phyloP scores from a whole-genome alignment of 129 eudicot genomes.

The Solidago caesia region DNA sequence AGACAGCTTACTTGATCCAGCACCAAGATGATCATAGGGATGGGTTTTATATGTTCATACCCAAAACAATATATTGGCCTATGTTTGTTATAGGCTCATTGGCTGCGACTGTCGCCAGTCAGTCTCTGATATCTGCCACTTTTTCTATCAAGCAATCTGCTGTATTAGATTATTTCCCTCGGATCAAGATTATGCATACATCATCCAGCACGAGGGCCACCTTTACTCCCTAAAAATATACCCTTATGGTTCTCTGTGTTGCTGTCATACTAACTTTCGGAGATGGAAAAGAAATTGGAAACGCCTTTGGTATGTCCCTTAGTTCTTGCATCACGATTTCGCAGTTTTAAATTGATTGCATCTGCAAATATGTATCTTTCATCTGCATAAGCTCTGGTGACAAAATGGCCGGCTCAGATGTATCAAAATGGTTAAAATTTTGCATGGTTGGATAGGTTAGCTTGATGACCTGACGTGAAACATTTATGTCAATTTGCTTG shows the following conservation, averaged over 20 bases:
- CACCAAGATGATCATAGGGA: conserved; percentile 53
- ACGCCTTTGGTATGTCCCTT: conserved; percentile 55
- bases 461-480: too few species aligned
- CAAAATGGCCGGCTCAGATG: too few species aligned
- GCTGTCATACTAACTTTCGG: conserved; percentile 60
- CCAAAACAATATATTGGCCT: conserved; percentile 60
- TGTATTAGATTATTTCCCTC: conserved; percentile 68
- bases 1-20: conserved; percentile 68
- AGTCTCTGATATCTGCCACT: conserved; percentile 75
- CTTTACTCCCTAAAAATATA: conserved; percentile 66
- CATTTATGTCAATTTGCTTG: too few species aligned
- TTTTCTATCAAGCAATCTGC: conserved; percentile 71
- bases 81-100: conserved; percentile 55
- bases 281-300: conserved; percentile 58
- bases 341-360: neutral
- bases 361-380: neutral
- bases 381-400: too few species aligned
- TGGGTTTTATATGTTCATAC: conserved; percentile 67
- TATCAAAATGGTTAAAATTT: too few species aligned
- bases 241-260: conserved; percentile 67
- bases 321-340: neutral
- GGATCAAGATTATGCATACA: conserved; percentile 66
- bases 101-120: conserved; percentile 71
- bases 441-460: too few species aligned
- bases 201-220: conserved; percentile 66